Evolutionary conservation across 306 rosid genomes (phyloP), one percentile per base, ranked within the genome.

Genomic region (Vigna hirtella): DNA sequence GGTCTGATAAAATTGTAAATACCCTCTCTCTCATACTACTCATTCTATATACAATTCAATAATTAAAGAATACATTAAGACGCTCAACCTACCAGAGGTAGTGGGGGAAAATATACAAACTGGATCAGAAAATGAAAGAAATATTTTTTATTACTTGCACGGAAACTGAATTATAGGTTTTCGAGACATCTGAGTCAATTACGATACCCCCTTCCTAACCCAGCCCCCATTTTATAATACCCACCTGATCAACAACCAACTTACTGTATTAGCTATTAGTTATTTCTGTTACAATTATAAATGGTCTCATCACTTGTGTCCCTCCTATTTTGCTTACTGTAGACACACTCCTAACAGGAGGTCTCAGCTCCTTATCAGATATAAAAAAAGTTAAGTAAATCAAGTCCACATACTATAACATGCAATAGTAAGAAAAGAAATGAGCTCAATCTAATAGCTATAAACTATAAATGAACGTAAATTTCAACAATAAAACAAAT

Each of bases 401-500:
- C n/a, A 52, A 81, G 53, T 40, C 49, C 66, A 69, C 30, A 38
- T 7, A 24, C 26, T 69, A 51, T 9, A 16, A 40, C 53, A 14
- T 12, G 42, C 14, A 50, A 50, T 22, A 61, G 9, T 13, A 70
- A 45, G 57, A 52, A 5, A 47, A 15, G 36, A 50, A 45, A 42
- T 42, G 13, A 45, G 50, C 14, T 45, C 16, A 45, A 45, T 49
- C 26, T 20, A 50, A 82, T 76, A 9, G 53, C 51, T 13, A 26
- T 14, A 4, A 50, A 69, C 51, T 50, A 50, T 61, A 43, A 49
- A 49, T 45, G 52, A 70, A 69, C 20, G 1, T 14, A 36, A 43
- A 58, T 20, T 32, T 51, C 6, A 64, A 42, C 28, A 70, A 50
- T 28, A 70, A 50, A 28, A 72, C 22, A 77, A 73, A 74, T 42